Evolutionary conservation across 257 asterid genomes (phyloP), one percentile per base, ranked within the genome.

Genomic region (Solanum sitiens): DNA sequence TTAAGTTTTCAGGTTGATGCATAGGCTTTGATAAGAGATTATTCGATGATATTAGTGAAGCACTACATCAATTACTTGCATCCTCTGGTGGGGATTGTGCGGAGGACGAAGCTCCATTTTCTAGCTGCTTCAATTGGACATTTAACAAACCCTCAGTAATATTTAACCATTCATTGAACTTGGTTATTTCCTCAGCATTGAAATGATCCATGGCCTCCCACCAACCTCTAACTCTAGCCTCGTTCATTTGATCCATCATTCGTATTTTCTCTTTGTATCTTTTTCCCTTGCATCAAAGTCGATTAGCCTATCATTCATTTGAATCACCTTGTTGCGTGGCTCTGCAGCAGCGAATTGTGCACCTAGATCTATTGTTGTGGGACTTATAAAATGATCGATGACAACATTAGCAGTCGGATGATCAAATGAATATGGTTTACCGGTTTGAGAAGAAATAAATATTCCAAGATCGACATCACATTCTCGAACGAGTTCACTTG

Each of bases 381-480:
- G 6, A 70, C 15, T 30, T 3, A 15, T 32, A 39, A 85, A 71
- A 4, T 77, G 67, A 21, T 20, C 7, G 8, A 83, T 0, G 6
- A 90, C 83, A 4, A 88, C 45, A 13, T 89, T 90, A 87, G 86
- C 40, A 3, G 91, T 89, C 6, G 90, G 94, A 33, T 92, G 92
- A 44, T 89, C 91, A 87, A 89, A 89, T 30, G 93, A 90, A 87
- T 83, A 89, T 12, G 90, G 89, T 77, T 90, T 92, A 20, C 93
- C 92, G 0, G 92, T 88, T 5, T 92, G 93, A 2, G 92, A 90
- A 13, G 76, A 89, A 25, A 90, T 11, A 20, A 90, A 67, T 56
- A 91, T n/a, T 21, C 92, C 93, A 16, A 92, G 39, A 21, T 91
- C 91, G 27, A 87, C 76, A 9, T 86, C 86, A 84, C 93, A 88